These are phyloP conservation scores for Tricholoma furcatifolium DNA, from an alignment of 768 basidiomycete species.

Conservation along the genomic window DNA sequence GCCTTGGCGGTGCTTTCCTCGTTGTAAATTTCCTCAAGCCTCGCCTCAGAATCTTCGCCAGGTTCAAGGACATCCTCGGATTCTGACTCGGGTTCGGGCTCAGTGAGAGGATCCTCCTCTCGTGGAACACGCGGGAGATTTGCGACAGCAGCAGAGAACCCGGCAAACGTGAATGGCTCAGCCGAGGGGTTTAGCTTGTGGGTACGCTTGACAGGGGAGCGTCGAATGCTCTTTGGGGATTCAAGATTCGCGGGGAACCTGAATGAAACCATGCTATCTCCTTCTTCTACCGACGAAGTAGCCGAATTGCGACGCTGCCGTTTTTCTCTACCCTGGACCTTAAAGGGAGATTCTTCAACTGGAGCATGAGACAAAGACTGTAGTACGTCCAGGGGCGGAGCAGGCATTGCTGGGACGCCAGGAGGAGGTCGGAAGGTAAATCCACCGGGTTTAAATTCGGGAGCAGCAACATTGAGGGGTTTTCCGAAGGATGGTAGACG, in stretches of 20 bases:
- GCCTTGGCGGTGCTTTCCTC: slow-evolving; percentile 37
- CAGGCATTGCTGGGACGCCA: slow-evolving; percentile 60
- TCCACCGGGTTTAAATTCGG: slow-evolving; percentile 75
- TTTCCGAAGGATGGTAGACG: slow-evolving; percentile 55
- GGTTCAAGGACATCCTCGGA: slow-evolving; percentile 3
- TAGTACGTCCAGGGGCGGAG: slow-evolving; percentile 24
- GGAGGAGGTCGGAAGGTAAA: slow-evolving; percentile 79
- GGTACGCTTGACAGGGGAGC: slow-evolving; percentile 24
- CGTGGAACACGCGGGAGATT: slow-evolving; percentile 29
- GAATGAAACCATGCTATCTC: slow-evolving; percentile 72
- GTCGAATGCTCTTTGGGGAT: slow-evolving; percentile 49
- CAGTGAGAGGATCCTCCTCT: slow-evolving; percentile 15
- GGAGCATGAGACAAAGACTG: slow-evolving; percentile 29
- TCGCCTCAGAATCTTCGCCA: slow-evolving; percentile 12
- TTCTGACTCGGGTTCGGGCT: background rate
- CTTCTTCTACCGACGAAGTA: slow-evolving; percentile 42
- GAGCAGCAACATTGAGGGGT: slow-evolving; percentile 76
- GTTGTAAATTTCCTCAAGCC: slow-evolving; percentile 24
- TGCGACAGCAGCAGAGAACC: slow-evolving; percentile 48
- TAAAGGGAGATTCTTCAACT: slow-evolving; percentile 41
- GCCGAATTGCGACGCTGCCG: slow-evolving; percentile 60
- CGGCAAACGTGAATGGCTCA: slow-evolving; percentile 68
- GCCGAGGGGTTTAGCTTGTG: slow-evolving; percentile 42
- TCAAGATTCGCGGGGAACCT: slow-evolving; percentile 63
- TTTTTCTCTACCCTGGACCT: slow-evolving; percentile 78